These are phyloP conservation scores for Eurotiales sp. DNA, from an alignment of 2,329 filamentous ascomycete genomes.

Conservation along the genomic window DNA sequence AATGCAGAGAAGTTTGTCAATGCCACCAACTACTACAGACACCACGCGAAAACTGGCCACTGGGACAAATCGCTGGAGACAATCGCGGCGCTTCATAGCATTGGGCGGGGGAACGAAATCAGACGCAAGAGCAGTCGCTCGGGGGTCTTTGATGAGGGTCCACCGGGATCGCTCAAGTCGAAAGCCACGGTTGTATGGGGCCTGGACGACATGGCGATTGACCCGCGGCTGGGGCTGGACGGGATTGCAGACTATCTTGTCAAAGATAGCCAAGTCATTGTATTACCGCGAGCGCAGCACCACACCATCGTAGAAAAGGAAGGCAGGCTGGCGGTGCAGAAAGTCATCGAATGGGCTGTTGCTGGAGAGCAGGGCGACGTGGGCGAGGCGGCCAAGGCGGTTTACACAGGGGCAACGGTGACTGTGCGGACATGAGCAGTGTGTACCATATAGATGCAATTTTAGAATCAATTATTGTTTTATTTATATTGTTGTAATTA, in stretches of 20 bases:
- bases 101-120: constrained; percentile 31
- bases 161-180: constrained; percentile 47
- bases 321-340: constrained; percentile 41
- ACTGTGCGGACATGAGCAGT: constrained; percentile 29
- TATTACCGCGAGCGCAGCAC: constrained; percentile 50
- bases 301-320: constrained; percentile 51
- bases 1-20: constrained; percentile 47
- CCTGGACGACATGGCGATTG: constrained; percentile 49
- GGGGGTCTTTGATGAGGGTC: constrained; percentile 44
- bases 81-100: constrained; percentile 45
- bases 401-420: constrained; percentile 31
- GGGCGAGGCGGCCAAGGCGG: constrained; percentile 24
- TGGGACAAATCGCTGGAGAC: constrained; percentile 54
- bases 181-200: constrained; percentile 54
- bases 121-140: constrained; percentile 35
- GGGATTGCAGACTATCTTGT: constrained; percentile 52
- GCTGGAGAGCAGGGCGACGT: constrained; percentile 36
- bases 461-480: no score
- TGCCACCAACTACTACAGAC: constrained; percentile 53
- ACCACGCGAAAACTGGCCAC: constrained; percentile 40
- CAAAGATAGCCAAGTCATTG: constrained; percentile 48
- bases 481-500: no score
- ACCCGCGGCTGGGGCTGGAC: constrained; percentile 47
- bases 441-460: no score
- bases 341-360: constrained; percentile 37